Base-by-base conservation (phyloP, 768 basidiomycete species). In the Rhodotorula graminis region DNA sequence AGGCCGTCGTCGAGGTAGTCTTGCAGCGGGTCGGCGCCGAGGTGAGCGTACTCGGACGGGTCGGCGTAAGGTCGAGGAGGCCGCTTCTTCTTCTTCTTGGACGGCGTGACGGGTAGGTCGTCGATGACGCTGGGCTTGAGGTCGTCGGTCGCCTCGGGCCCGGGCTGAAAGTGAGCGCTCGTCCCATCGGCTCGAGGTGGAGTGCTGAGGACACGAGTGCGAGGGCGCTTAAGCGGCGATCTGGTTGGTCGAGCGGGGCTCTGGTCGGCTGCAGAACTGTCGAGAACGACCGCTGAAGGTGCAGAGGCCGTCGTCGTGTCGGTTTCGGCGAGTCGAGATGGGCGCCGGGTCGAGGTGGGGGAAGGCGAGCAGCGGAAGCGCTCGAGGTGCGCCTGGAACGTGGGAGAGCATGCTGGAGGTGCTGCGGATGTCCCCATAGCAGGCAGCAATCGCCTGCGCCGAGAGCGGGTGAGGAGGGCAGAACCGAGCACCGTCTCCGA, bases 31-130 rank as follows among this genome's bases (percentile, higher is more conserved):
- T 71, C 49, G 8, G 29, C 52, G 21, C 67, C 67, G 6, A 75
- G 56, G 18, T 75, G 61, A 3, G 73, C 50, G 46, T 75, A 75
- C 31, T 42, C 7, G 2, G 29, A 29, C 10, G 73, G 62, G 49
- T 74, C 73, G 16, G 73, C 65, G 49, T 68, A 68, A 0, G 62
- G 50, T 4, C 73, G 25, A 27, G 64, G 8, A 0, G 70, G 70
- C 21, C 62, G 64, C 61, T 75, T 73, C 29, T 49, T 58, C 61
- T 67, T 75, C 60, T 68, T 71, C 63, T 56, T 63, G 21, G 23
- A n/a, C 57, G 42, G 25, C 15, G 9, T 10, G 1, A 33, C 11
- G 12, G 37, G 15, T 50, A 19, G 11, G 21, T 33, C 19, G 44
- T n/a, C 59, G 27, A 9, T 8, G 16, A 10, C 44, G 27, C 8